These are phyloP conservation scores for Nematocida major DNA, from an alignment of 371 early-diverging fungal species.

Conservation along the genomic window DNA sequence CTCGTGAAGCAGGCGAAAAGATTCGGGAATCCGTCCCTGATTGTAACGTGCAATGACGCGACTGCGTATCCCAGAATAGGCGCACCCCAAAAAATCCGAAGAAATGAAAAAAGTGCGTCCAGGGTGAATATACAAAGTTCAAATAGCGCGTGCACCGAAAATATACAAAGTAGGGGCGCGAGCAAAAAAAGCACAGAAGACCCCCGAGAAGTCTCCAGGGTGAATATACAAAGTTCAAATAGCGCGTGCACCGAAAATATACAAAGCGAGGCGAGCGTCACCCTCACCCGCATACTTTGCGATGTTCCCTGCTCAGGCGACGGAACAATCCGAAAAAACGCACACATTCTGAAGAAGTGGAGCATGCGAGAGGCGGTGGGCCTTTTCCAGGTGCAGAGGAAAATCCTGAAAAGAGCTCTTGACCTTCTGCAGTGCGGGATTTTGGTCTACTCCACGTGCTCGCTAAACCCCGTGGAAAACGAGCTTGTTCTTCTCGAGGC, in stretches of 20 bases:
- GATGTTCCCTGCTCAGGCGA: constrained; percentile 94
- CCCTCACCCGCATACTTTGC: constrained; percentile 55
- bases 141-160: too few species aligned
- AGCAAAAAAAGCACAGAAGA: too few species aligned
- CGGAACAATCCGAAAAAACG: constrained; percentile 93
- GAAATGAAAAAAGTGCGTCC: too few species aligned
- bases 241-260: too few species aligned
- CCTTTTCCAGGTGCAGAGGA: constrained; percentile 76
- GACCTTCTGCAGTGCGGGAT: constrained; percentile 81
- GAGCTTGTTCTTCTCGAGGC: constrained; percentile 61
- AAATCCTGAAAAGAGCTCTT: constrained; percentile 77
- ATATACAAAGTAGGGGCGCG: too few species aligned
- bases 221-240: too few species aligned
- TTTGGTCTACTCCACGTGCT: constrained; percentile 95
- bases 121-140: too few species aligned
- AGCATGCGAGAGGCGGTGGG: constrained; percentile 69
- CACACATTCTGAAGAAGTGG: constrained; percentile 80
- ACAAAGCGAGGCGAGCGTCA: neutral
- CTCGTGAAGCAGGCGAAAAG: constrained; percentile 82
- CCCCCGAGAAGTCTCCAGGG: too few species aligned
- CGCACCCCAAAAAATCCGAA: too few species aligned
- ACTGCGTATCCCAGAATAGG: constrained; percentile 74
- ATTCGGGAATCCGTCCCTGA: constrained; percentile 73
- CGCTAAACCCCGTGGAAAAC: constrained; percentile 77
- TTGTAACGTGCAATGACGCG: constrained; percentile 91